Conservation (phyloP, 2,329 filamentous ascomycete species). For the Pseudogymnoascus sp. region DNA sequence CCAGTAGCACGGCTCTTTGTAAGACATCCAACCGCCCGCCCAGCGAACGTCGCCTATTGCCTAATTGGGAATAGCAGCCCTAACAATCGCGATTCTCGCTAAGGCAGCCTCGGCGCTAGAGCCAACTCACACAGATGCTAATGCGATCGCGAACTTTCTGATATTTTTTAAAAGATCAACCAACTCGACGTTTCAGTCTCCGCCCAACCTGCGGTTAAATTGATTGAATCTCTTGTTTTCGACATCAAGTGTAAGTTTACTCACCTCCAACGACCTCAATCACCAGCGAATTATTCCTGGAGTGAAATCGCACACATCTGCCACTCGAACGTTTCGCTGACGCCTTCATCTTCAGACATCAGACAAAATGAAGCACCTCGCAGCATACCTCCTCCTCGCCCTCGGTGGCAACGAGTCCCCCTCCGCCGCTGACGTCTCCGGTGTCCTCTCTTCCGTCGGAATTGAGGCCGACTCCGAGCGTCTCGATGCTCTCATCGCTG, state of each 20-base stretch:
- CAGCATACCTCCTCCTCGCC: conserved; percentile 94
- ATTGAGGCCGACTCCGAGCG: conserved; percentile 89
- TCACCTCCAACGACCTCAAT: not conserved
- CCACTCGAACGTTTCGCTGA: not conserved
- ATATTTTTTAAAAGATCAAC: conserved; percentile 11
- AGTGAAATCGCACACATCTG: not conserved
- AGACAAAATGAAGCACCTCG: conserved; percentile 98
- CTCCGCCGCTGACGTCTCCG: conserved; percentile 78
- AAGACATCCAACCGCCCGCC: conserved; percentile 2
- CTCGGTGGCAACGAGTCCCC: conserved; percentile 89
- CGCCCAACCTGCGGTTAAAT: conserved; percentile 96
- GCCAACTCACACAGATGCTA: not conserved
- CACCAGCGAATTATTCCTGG: conserved; percentile 1
- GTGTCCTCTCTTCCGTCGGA: conserved; percentile 85
- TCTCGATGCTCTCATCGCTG: conserved; percentile 75
- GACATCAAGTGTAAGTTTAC: conserved; percentile 24
- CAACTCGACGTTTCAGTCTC: conserved; percentile 98
- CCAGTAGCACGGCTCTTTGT: not conserved
- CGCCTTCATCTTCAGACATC: conserved; percentile 26
- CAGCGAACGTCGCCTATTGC: not conserved
- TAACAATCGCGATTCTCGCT: conserved; percentile 10
- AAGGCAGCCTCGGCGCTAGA: conserved; percentile 8
- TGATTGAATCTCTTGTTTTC: conserved; percentile 93
- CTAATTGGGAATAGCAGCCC: conserved; percentile 8
- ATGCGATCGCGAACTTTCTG: conserved; percentile 7